phyloP scores from a whole-genome alignment of 2,329 filamentous ascomycete species.

The Chaetomiaceae sp. region DNA sequence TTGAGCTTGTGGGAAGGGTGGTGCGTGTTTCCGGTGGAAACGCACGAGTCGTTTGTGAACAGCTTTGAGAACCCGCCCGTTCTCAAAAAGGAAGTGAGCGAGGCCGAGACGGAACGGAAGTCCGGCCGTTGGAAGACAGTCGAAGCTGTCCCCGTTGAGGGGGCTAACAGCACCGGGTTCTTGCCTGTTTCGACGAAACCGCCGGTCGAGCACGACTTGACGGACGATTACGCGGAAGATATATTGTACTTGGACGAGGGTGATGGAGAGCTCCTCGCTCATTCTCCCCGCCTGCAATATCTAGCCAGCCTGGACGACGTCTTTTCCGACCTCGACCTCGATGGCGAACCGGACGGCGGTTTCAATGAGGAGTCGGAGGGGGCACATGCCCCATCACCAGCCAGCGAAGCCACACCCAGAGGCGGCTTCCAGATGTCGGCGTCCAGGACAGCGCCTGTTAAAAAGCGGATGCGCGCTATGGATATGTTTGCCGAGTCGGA shows the following conservation, averaged over 20 bases:
- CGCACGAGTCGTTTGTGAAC: constrained; percentile 64
- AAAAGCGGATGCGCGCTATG: constrained; percentile 67
- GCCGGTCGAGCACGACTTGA: constrained; percentile 5
- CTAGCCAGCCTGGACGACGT: constrained; percentile 21
- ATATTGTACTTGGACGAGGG: constrained; percentile 22
- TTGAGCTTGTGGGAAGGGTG: constrained; percentile 67
- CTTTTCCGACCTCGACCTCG: constrained; percentile 35
- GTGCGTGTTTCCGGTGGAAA: constrained; percentile 69
- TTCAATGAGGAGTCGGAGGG: constrained; percentile 14
- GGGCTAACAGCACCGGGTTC: constrained; percentile 13
- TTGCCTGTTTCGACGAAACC: constrained; percentile 23
- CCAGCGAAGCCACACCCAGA: constrained; percentile 20
- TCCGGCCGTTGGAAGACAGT: constrained; percentile 47
- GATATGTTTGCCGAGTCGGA: constrained; percentile 84
- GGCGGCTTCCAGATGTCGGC: constrained; percentile 27
- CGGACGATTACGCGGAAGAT: constrained; percentile 16
- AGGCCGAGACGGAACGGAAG: constrained; percentile 36
- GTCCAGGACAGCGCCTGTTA: constrained; percentile 31
- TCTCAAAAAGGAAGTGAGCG: constrained; percentile 30
- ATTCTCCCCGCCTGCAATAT: constrained; percentile 20
- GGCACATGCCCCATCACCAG: constrained; percentile 18
- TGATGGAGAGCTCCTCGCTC: constrained; percentile 21
- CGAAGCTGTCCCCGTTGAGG: constrained; percentile 31
- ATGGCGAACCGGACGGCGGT: constrained; percentile 35
- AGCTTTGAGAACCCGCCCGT: constrained; percentile 67